phyloP scores from a whole-genome alignment of 148 eudicot species.

The Amaranthus hypochondriacus region DNA sequence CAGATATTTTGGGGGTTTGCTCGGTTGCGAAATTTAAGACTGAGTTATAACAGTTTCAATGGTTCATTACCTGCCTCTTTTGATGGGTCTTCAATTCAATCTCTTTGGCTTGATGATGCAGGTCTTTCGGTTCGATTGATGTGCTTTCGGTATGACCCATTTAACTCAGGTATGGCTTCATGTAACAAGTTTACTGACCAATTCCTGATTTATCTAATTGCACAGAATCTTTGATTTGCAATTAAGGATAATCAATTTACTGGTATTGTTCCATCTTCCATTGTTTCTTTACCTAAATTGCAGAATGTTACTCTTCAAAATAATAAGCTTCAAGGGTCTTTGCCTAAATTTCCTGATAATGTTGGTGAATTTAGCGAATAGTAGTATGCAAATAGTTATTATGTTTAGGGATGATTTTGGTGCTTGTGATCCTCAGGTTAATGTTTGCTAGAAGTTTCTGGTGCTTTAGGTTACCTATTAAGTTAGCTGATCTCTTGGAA shows the following conservation, averaged over 20 bases:
- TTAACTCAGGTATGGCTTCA: constrained; percentile 57
- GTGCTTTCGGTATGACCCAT: constrained; percentile 30
- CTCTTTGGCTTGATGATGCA: background rate
- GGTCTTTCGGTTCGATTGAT: constrained; percentile 35
- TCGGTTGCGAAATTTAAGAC: constrained; percentile 32
- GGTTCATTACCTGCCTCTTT: constrained; percentile 46
- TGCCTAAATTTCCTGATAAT: too few relatives aligned
- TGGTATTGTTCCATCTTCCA: constrained; percentile 34
- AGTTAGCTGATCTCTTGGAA: too few relatives aligned
- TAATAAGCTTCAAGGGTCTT: constrained; percentile 38
- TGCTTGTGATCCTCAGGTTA: too few relatives aligned
- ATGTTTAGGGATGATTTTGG: too few relatives aligned
- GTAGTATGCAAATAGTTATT: too few relatives aligned
- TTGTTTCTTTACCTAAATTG: constrained; percentile 37
- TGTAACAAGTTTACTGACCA: constrained; percentile 38
- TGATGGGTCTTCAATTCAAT: constrained; percentile 28
- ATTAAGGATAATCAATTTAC: too few relatives aligned
- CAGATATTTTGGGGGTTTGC: constrained; percentile 51
- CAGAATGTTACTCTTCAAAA: constrained; percentile 46
- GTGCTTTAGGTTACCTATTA: too few relatives aligned
- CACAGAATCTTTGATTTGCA: too few relatives aligned
- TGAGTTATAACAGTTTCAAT: constrained; percentile 17
- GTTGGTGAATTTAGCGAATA: too few relatives aligned
- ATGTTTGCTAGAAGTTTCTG: too few relatives aligned
- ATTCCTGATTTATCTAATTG: too few relatives aligned